Percentiles rank a stretch among this genome's conserved stretches.
These are phyloP conservation scores for Circinella umbellata DNA, from an alignment of 371 early-diverging fungal species.

Conservation along the genomic window DNA sequence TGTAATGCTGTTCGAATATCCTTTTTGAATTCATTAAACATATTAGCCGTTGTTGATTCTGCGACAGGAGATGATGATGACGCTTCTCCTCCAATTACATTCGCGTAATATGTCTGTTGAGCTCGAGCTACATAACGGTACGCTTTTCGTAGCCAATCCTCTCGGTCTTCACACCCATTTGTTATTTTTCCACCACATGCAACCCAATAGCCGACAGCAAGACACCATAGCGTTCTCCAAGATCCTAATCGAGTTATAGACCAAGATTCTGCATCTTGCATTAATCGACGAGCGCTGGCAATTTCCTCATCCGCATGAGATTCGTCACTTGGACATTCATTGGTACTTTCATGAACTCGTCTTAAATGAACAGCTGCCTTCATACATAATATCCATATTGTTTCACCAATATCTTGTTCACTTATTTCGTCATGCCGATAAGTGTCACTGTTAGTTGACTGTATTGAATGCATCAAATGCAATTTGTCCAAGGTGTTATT, in stretches of 20 bases:
- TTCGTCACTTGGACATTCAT: background rate
- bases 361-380: slow-evolving; percentile 16
- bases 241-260: slow-evolving; percentile 5
- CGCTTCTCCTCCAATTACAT: too few species aligned
- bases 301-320: slow-evolving; percentile 23
- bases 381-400: slow-evolving; percentile 19
- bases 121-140: background rate
- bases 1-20: slow-evolving; percentile 2
- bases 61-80: background rate
- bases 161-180: slow-evolving; percentile 24
- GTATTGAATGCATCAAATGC: background rate
- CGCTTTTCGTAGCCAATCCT: slow-evolving; percentile 21
- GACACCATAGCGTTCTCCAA: slow-evolving; percentile 33
- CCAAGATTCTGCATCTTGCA: slow-evolving; percentile 18
- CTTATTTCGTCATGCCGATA: background rate
- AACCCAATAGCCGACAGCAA: slow-evolving; percentile 34
- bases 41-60: background rate
- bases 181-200: slow-evolving; percentile 19
- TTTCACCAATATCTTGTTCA: slow-evolving; percentile 3
- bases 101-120: background rate
- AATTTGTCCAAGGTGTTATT: background rate
- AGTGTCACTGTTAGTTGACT: background rate
- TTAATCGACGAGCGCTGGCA: slow-evolving; percentile 17
- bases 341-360: slow-evolving; percentile 13
- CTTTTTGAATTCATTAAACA: background rate